Conservation (phyloP, 2,329 filamentous ascomycete species). For the Nigrograna mackinnonii region DNA sequence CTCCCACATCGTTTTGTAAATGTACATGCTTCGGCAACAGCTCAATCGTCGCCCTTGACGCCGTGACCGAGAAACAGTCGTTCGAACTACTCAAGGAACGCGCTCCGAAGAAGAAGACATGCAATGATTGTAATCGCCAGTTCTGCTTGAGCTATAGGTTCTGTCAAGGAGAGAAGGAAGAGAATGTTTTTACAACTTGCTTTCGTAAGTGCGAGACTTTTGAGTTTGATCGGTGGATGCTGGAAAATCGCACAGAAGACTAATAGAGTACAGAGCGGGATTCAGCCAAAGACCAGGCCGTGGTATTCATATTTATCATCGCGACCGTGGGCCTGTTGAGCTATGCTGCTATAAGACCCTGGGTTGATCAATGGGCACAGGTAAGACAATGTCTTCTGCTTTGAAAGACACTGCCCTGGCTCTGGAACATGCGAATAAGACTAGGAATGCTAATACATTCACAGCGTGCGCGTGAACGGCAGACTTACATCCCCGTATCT, state of each 20-base stretch:
- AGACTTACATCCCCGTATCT: constrained; percentile 56
- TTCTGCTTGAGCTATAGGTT: constrained; percentile 67
- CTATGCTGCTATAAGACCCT: constrained; percentile 65
- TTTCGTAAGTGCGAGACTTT: constrained; percentile 65
- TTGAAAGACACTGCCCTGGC: not conserved
- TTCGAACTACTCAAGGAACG: constrained; percentile 25
- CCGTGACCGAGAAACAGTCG: constrained; percentile 35
- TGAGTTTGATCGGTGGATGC: too few species aligned
- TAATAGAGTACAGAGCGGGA: constrained; percentile 57
- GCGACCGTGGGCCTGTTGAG: constrained; percentile 63
- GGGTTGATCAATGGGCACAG: constrained; percentile 60
- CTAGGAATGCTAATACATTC: constrained; percentile 7
- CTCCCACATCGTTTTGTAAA: constrained; percentile 70
- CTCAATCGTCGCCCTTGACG: constrained; percentile 68
- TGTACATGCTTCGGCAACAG: constrained; percentile 70
- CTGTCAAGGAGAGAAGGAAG: constrained; percentile 64
- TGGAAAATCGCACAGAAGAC: not conserved
- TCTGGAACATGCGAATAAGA: not conserved
- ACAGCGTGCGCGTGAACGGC: constrained; percentile 52
- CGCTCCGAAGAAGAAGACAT: constrained; percentile 52
- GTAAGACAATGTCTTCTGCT: constrained; percentile 35
- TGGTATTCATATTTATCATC: constrained; percentile 69
- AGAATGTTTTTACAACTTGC: constrained; percentile 68
- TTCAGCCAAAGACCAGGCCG: constrained; percentile 67
- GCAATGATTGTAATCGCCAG: constrained; percentile 69